Evolutionary conservation across 2,329 filamentous ascomycete species (phyloP).

Genomic region (Fusarium sp.): DNA sequence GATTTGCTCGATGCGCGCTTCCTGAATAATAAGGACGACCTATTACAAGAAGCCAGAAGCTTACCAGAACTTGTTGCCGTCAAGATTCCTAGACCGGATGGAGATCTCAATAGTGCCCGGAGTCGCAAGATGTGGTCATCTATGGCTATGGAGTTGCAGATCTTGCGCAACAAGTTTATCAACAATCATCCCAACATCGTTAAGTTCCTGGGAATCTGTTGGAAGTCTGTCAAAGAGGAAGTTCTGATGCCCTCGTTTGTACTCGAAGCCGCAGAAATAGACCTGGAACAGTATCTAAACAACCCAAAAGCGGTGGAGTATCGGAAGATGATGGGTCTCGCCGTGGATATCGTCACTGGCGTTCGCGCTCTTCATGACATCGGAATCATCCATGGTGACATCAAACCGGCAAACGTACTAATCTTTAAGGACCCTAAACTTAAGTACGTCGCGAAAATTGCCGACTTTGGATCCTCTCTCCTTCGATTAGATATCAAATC

Average conservation of each 20-base stretch:
- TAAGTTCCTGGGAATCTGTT: rapidly evolving
- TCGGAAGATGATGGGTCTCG: not conserved
- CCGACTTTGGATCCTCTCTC: not conserved
- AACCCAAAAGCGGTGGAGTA: not conserved
- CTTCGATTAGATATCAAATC: not conserved
- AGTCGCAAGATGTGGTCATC: not conserved
- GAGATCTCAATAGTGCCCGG: not conserved
- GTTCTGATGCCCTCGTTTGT: not conserved
- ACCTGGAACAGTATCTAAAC: not conserved
- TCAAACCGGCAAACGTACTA: not conserved
- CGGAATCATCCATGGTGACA: not conserved
- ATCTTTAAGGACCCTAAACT: not conserved
- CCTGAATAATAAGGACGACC: not conserved
- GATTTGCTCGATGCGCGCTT: not conserved
- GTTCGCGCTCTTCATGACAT: not conserved
- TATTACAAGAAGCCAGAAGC: not conserved
- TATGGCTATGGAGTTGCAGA: not conserved
- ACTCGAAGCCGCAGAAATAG: not conserved
- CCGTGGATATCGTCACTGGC: rapidly evolving
- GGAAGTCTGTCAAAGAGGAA: not conserved
- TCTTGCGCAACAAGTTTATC: not conserved
- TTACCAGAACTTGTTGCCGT: not conserved
- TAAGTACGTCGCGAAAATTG: not conserved
- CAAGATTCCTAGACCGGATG: not conserved
- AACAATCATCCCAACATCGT: not conserved